Base-by-base conservation (phyloP, 331 rosid genomes). In the Malus hybrid region DNA sequence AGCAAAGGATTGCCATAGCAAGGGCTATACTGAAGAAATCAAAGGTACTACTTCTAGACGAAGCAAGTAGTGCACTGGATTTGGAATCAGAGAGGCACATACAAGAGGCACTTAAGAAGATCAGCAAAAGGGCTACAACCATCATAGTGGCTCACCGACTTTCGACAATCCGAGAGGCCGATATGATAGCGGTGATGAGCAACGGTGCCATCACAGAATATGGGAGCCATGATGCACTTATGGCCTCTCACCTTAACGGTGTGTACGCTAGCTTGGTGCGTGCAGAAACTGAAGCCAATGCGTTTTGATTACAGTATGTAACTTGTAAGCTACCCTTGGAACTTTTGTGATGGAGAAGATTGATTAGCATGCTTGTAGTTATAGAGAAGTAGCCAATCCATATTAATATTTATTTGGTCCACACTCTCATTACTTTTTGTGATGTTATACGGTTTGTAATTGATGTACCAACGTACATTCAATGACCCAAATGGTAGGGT, bases 41-140 rank as follows among this genome's bases (percentile, higher is more conserved):
- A 73, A 90, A 84, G 70, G 83, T 94, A 16, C 73, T 90, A 58
- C 80, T 90, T 26, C 89, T 92, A 79, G 97, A 94, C 84, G 99
- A 94, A 84, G 97, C 99, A 80, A 90, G 97, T 81, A 92, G 97
- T 85, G 93, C 96, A 52, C 71, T 92, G 81, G 99, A 90, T 83
- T 78, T 87, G 73, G 97, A 94, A 79, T 88, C 97, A 44, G 96
- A 89, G 87, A 84, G 82, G 44, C 90, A 88, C 78, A 85, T 92
- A 55, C 93, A 94, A 85, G 84, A 82, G 24, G 93, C 99, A 46
- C 85, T 92, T 1, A 80, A 69, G 71, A 86, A 86, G 53, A 82
- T 81, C 33, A 66, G 86, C n/a, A 79, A 80, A 62, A 78, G 81
- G 36, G 87, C 97, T 66, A 92, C 96, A 16, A 89, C 93, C 7